These are phyloP conservation scores for Symbiodinium natans DNA, from an alignment of 73 alveolate species.

Conservation along the genomic window DNA sequence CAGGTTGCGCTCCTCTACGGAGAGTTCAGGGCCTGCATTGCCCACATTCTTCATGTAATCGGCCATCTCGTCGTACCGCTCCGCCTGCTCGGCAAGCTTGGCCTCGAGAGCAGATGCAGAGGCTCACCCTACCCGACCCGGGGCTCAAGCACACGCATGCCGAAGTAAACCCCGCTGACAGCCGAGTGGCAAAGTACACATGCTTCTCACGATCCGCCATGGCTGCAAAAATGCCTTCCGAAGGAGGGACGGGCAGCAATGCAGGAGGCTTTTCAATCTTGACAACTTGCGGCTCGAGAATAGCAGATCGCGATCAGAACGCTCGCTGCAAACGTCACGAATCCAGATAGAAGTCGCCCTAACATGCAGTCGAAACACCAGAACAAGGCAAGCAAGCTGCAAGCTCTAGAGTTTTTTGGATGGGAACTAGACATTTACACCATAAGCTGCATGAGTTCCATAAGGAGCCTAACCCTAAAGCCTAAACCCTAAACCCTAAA, in stretches of 20 bases:
- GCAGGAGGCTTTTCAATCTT: background rate
- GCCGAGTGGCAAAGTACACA: slow-evolving; percentile 4
- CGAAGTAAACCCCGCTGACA: too few species aligned
- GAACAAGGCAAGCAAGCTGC: too few species aligned
- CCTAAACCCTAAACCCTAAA: too few species aligned
- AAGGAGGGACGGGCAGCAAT: background rate
- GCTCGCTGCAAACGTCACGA: background rate
- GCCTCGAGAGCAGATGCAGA: background rate
- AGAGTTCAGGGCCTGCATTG: slow-evolving; percentile 30
- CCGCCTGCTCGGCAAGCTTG: slow-evolving; percentile 81
- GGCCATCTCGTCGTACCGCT: slow-evolving; percentile 87
- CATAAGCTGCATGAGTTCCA: too few species aligned
- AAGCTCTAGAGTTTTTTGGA: too few species aligned
- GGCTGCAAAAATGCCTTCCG: too few species aligned
- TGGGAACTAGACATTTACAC: too few species aligned
- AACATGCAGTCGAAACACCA: background rate
- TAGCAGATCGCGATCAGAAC: background rate
- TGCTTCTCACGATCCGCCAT: background rate
- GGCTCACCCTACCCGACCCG: background rate
- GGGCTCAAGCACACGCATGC: background rate
- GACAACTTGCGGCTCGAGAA: too few species aligned
- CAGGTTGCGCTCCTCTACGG: slow-evolving; percentile 95
- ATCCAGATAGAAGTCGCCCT: background rate
- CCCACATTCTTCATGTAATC: slow-evolving; percentile 72
- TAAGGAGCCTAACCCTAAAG: too few species aligned